Conservation (phyloP, 768 basidiomycete species). For the Russula ochroleuca region DNA sequence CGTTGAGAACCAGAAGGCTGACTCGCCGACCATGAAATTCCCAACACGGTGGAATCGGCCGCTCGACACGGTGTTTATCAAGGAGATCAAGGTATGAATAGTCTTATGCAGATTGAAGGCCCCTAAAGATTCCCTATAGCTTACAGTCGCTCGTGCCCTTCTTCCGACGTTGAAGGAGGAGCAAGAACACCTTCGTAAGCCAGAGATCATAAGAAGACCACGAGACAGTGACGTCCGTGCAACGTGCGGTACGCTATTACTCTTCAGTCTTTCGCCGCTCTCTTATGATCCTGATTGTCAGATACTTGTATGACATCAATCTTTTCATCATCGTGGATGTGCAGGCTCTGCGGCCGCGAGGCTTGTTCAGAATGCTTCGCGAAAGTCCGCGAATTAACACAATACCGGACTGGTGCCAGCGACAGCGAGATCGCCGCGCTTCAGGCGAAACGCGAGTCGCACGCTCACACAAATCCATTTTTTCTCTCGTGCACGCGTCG, state of each 20-base stretch:
- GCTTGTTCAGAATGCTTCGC: conserved; percentile 81
- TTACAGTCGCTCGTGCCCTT: conserved; percentile 62
- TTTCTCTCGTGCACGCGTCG: conserved; percentile 69
- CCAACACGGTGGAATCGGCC: conserved; percentile 64
- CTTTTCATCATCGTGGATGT: conserved; percentile 88
- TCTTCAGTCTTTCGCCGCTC: background rate
- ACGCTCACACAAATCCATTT: conserved; percentile 63
- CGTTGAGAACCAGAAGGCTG: conserved; percentile 56
- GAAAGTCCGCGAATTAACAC: conserved; percentile 61
- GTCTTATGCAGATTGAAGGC: background rate
- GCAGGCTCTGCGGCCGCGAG: conserved; percentile 85
- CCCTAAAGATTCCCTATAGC: conserved; percentile 38
- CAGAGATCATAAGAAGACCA: conserved; percentile 63
- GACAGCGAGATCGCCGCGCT: conserved; percentile 48
- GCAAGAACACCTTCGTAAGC: conserved; percentile 51
- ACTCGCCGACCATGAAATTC: conserved; percentile 57
- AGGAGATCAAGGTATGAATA: conserved; percentile 53
- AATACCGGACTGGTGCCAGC: conserved; percentile 45
- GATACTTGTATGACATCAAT: conserved; percentile 94
- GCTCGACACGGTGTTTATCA: conserved; percentile 48
- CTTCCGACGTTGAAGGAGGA: conserved; percentile 64
- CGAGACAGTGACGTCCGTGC: conserved; percentile 80
- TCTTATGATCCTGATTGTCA: conserved; percentile 34
- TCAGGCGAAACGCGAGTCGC: conserved; percentile 52
- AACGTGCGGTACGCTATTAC: conserved; percentile 63